Percentiles rank a stretch among this genome's conserved stretches.
Evolutionary conservation across 768 basidiomycete species (phyloP).

Genomic region (Lactarius trivialis): DNA sequence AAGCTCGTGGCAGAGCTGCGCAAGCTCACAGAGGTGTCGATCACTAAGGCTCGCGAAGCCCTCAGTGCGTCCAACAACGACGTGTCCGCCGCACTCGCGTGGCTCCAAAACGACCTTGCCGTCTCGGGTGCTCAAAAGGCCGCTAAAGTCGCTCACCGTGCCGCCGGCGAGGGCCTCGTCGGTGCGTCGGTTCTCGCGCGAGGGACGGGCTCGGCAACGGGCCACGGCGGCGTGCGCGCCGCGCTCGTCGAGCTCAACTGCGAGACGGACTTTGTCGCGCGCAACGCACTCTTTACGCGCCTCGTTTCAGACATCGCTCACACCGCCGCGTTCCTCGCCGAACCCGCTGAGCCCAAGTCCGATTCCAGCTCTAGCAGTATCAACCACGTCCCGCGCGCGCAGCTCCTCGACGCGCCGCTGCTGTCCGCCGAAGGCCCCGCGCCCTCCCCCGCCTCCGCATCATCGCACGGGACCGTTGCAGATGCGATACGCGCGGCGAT

Average conservation of each 20-base stretch:
- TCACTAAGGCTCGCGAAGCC: slow-evolving; percentile 85
- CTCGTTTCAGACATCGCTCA: slow-evolving; percentile 77
- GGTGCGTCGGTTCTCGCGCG: slow-evolving; percentile 67
- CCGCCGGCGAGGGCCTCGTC: slow-evolving; percentile 73
- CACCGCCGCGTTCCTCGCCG: slow-evolving; percentile 68
- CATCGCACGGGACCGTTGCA: slow-evolving; percentile 44
- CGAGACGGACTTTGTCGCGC: slow-evolving; percentile 94
- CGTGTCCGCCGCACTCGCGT: slow-evolving; percentile 64
- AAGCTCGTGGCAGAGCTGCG: slow-evolving; percentile 83
- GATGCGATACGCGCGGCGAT: slow-evolving; percentile 63
- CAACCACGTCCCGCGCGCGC: slow-evolving; percentile 43
- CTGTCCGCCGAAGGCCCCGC: slow-evolving; percentile 34
- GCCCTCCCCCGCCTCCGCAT: slow-evolving; percentile 6
- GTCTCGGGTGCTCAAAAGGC: slow-evolving; percentile 71
- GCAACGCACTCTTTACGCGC: slow-evolving; percentile 73
- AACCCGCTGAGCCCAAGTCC: slow-evolving; percentile 27
- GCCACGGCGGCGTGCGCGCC: slow-evolving; percentile 53
- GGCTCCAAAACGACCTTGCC: slow-evolving; percentile 72
- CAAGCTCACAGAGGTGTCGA: slow-evolving; percentile 72
- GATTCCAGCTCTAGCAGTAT: slow-evolving; percentile 31
- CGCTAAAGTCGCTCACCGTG: slow-evolving; percentile 73
- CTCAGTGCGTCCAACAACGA: slow-evolving; percentile 69
- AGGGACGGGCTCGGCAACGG: slow-evolving; percentile 39
- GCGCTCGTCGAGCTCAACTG: slow-evolving; percentile 91
- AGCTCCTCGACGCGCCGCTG: slow-evolving; percentile 60